Base-by-base conservation (phyloP, 441 rosid genomes). In the Populus hybrid region DNA sequence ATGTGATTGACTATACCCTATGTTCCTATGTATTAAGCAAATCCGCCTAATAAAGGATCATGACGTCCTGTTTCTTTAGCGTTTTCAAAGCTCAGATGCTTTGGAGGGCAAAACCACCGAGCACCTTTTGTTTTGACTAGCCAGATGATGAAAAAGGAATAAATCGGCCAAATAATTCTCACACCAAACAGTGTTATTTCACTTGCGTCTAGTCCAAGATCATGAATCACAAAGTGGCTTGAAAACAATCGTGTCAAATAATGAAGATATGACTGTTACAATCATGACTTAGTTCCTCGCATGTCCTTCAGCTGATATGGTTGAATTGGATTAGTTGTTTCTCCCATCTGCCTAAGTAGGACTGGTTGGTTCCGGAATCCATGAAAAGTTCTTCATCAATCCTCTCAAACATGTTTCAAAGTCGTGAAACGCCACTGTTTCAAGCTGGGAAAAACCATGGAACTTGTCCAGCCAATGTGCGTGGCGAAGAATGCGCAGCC, bases 401-500 rank as follows among this genome's bases (percentile, higher is more conserved):
- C 73, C 10, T 18, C 14, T 18, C 14, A 23, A 45, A 14, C 72
- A 35, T 35, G 18, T 50, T 64, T 7, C 31, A 20, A 53, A 40
- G 70, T 16, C 31, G 61, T 68, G 70, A 35, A 38, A 66, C 56
- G 24, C 21, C 45, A 31, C 29, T 10, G 12, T 23, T 56, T 71
- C 77, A 9, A 70, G 74, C 72, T 64, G 50, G 64, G 74, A 35
- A 59, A 68, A 20, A 5, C 11, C 1, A 20, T 14, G n/a, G 74
- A 73, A 33, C 70, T 28, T 36, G 40, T 38, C 79, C 77, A 18
- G 66, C 69, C 64, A 66, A 45, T 67, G 10, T 5, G 53, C 64
- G 53, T 28, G 61, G 23, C 9, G 24, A 29, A 35, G 24, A 70
- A 20, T 10, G 45, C 11, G 74, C 75, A 9, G 45, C 69, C 42